These are phyloP conservation scores for Fusarium sterilihyphosum DNA, from an alignment of 2,329 filamentous ascomycete genomes.

Conservation along the genomic window DNA sequence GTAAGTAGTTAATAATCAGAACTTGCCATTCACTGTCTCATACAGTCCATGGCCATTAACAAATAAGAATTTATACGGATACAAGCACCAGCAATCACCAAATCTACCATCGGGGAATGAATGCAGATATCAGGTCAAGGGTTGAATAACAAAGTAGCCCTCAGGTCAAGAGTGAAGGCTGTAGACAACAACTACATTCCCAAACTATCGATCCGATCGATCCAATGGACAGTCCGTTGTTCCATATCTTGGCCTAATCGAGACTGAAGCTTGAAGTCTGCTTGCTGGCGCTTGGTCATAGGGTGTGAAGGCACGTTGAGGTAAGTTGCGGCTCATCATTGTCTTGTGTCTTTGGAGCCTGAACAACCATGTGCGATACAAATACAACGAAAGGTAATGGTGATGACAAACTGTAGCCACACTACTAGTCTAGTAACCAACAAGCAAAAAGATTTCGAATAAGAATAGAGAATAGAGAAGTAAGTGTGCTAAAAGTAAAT, in stretches of 20 bases:
- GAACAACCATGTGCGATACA: neutral
- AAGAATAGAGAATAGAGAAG: neutral
- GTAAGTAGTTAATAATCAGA: too few relatives aligned
- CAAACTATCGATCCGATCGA: neutral
- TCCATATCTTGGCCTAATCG: neutral
- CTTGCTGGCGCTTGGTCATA: neutral
- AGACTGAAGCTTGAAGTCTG: neutral
- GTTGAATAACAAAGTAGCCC: neutral
- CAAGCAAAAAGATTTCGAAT: neutral
- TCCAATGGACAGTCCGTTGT: too few relatives aligned
- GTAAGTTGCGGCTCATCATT: neutral
- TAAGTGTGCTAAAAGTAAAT: neutral
- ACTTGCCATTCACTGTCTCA: too few relatives aligned
- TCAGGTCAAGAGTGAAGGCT: neutral
- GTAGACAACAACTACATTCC: neutral
- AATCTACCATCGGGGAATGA: neutral
- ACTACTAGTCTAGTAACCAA: neutral
- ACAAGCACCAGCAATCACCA: neutral
- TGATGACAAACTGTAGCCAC: neutral
- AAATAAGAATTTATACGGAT: neutral
- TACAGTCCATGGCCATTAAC: neutral
- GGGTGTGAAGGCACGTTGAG: neutral
- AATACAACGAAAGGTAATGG: neutral
- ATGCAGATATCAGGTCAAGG: neutral
- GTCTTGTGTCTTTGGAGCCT: neutral